Percentiles rank a stretch among this genome's conserved stretches.
Conservation (phyloP, 257 asterid species). For the Nicotiana paniculata region DNA sequence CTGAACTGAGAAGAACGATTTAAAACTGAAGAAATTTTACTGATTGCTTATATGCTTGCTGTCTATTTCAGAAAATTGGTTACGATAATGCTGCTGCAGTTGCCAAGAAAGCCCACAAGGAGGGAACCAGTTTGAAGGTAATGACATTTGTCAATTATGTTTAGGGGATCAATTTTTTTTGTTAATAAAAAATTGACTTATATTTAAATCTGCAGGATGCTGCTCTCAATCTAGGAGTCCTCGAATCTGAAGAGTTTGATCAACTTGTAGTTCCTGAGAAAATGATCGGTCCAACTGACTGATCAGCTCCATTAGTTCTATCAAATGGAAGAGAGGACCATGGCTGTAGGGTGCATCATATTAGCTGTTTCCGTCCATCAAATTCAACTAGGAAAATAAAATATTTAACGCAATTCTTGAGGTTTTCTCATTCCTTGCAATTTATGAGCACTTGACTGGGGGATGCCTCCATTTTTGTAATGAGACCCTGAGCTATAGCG, state of each 20-base stretch:
- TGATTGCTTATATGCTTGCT: slow-evolving; percentile 3
- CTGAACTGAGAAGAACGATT: neutral
- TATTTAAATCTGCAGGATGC: slow-evolving; percentile 58
- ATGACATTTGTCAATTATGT: neutral
- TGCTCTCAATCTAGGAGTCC: slow-evolving; percentile 74
- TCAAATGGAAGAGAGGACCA: neutral
- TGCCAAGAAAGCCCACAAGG: slow-evolving; percentile 99
- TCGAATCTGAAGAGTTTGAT: slow-evolving; percentile 71
- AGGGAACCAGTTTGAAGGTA: slow-evolving; percentile 89
- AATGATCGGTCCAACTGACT: slow-evolving; percentile 86
- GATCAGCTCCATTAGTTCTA: slow-evolving; percentile 6
- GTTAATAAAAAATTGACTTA: neutral
- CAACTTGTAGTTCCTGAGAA: slow-evolving; percentile 81
- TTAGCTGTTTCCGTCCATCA: neutral
- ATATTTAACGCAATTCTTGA: slow-evolving; percentile 10
- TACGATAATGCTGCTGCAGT: slow-evolving; percentile 93
- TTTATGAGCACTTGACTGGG: neutral
- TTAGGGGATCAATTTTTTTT: neutral
- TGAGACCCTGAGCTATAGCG: neutral
- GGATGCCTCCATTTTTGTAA: slow-evolving; percentile 10
- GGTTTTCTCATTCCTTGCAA: slow-evolving; percentile 1
- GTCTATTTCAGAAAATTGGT: slow-evolving; percentile 72
- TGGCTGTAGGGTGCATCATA: neutral
- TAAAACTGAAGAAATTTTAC: neutral
- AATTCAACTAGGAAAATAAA: neutral